A percentile compares a stretch with the other conserved stretches of the same genome.
Evolutionary conservation across 495 filamentous ascomycete genomes (phyloP).

Genomic region (Mycothermus thermophilus): DNA sequence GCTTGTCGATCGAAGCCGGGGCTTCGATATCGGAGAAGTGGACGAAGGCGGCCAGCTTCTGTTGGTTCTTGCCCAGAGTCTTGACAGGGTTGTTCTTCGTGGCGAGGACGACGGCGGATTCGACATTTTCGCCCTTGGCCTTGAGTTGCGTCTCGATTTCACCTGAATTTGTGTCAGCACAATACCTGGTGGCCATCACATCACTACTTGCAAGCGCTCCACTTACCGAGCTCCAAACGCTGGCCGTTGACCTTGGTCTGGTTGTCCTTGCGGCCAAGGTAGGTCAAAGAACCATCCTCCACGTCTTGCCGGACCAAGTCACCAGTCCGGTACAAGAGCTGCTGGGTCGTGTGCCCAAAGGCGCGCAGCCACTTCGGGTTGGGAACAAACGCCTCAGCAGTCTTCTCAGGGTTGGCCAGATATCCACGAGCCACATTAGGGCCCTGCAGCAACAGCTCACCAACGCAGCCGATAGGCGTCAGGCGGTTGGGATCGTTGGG

Average conservation of each 20-base stretch:
- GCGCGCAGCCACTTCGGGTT: conserved; percentile 4
- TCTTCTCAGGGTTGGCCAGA: conserved; percentile 49
- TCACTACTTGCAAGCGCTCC: no score
- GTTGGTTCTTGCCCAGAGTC: not conserved
- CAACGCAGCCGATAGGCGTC: conserved; percentile 52
- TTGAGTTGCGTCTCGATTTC: conserved; percentile 29
- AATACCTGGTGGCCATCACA: no score
- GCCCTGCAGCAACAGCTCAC: conserved; percentile 67
- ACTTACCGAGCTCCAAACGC: conserved; percentile 32
- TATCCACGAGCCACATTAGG: conserved; percentile 45
- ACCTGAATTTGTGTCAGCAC: no score
- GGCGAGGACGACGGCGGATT: conserved; percentile 10
- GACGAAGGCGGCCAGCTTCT: conserved; percentile 11
- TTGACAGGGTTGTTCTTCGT: not conserved
- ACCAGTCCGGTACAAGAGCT: conserved; percentile 43
- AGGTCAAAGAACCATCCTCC: conserved; percentile 38
- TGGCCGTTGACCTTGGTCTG: conserved; percentile 29
- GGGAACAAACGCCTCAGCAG: conserved; percentile 35
- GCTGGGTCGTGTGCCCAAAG: not conserved
- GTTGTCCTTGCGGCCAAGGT: conserved; percentile 27
- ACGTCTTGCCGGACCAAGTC: conserved; percentile 43
- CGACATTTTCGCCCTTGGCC: not conserved
- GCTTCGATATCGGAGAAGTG: not conserved
- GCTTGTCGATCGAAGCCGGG: not conserved
- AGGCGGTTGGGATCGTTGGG: conserved; percentile 40